These are phyloP conservation scores for Blastobotrys indianensis DNA, from an alignment of 1,139 yeast genomes.

Conservation along the genomic window DNA sequence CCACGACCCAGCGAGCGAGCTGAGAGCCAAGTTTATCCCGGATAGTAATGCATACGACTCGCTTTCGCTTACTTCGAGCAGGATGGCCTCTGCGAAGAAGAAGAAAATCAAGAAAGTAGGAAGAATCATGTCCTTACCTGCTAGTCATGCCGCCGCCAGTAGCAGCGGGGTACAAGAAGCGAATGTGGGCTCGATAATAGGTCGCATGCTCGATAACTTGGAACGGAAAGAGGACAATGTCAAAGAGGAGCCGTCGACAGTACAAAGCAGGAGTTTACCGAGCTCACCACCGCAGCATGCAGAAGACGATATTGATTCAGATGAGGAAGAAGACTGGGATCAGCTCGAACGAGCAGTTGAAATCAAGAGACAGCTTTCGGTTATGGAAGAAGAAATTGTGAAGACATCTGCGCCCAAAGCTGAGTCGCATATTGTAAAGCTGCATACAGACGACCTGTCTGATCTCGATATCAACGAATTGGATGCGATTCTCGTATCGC, in stretches of 20 bases:
- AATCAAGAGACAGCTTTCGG: neutral
- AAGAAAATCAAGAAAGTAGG: neutral
- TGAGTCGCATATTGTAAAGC: no score
- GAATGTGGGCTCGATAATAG: constrained; percentile 7
- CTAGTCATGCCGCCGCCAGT: neutral
- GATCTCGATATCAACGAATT: constrained; percentile 1
- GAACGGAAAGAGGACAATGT: neutral
- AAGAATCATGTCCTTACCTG: constrained; percentile 4
- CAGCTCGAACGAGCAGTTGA: constrained; percentile 7
- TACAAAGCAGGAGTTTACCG: constrained; percentile 5
- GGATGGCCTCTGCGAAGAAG: neutral
- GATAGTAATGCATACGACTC: neutral
- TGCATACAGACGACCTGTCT: constrained; percentile 1
- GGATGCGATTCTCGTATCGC: neutral
- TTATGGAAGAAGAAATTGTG: no score
- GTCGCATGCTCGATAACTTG: constrained; percentile 1
- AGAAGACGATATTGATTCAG: neutral
- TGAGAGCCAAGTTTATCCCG: constrained; percentile 8
- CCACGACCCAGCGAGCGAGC: constrained; percentile 7
- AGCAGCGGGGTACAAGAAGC: neutral
- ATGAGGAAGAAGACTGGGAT: constrained; percentile 3
- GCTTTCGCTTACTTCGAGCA: neutral
- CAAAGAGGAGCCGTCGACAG: neutral
- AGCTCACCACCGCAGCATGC: constrained; percentile 9
- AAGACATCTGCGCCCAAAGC: no score